phyloP scores from a whole-genome alignment of 139 green algal genomes.

The Mesotaenium endlicherianum region DNA sequence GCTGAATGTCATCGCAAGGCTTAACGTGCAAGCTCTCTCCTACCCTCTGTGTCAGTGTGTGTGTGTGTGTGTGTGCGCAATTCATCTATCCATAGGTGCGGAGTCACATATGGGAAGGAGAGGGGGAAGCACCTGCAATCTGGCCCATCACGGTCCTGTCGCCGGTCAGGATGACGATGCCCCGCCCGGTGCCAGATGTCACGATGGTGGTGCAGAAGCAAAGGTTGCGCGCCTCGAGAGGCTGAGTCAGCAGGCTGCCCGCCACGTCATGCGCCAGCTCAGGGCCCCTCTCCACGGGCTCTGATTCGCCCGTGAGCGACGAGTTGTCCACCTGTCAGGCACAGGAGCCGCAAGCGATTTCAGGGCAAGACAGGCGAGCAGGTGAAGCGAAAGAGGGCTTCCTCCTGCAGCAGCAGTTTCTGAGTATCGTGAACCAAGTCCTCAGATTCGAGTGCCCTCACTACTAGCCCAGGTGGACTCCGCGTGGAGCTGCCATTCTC shows the following conservation, averaged over 20 bases:
- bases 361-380: no score
- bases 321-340: constrained; percentile 48
- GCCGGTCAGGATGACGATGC: constrained; percentile 46
- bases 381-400: neutral
- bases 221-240: constrained; percentile 67
- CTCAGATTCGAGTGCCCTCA: no score
- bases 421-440: no score
- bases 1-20: no score
- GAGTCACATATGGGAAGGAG: no score
- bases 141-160: constrained; percentile 56
- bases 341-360: neutral
- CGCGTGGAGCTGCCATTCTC: no score
- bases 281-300: constrained; percentile 54
- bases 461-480: no score
- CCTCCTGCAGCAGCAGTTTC: no score
- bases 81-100: no score
- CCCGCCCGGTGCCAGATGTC: constrained; percentile 37
- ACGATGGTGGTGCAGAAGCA: constrained; percentile 75
- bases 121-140: constrained; percentile 59
- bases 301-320: constrained; percentile 51
- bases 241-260: constrained; percentile 24
- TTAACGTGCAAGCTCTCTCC: no score
- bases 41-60: no score
- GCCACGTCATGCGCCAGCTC: constrained; percentile 37
- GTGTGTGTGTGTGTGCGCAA: no score